phyloP scores from a whole-genome alignment of 2,329 filamentous ascomycete species.

The Pezicula neosporulosa region DNA sequence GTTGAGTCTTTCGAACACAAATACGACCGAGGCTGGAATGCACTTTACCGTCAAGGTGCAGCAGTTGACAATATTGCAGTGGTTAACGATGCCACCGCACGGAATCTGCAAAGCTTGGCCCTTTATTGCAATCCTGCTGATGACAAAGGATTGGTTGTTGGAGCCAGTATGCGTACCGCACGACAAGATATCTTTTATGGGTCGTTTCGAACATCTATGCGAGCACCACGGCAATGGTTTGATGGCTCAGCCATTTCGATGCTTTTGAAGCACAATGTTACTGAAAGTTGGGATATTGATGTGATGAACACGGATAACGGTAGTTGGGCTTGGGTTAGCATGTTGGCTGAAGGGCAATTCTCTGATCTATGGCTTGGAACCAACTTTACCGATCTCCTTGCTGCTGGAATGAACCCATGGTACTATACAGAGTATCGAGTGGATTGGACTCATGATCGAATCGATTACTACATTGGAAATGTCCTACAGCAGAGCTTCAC shows the following conservation, averaged over 20 bases:
- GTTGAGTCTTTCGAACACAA: conserved; percentile 37
- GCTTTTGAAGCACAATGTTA: conserved; percentile 41
- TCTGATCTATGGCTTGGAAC: conserved; percentile 30
- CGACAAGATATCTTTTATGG: conserved; percentile 45
- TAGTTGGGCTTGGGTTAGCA: conserved; percentile 34
- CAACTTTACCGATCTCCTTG: conserved; percentile 12
- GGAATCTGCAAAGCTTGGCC: conserved; percentile 3
- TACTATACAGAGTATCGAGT: conserved; percentile 42
- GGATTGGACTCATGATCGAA: conserved; percentile 40
- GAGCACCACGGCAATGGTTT: conserved; percentile 31
- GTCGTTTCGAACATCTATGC: conserved; percentile 40
- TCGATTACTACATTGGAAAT: conserved; percentile 39
- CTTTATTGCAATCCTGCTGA: conserved; percentile 7
- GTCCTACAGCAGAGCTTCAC: conserved; percentile 31
- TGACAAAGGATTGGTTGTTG: conserved; percentile 32
- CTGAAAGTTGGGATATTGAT: conserved; percentile 37
- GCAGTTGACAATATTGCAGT: conserved; percentile 34
- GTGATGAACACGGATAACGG: conserved; percentile 40
- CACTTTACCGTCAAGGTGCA: conserved; percentile 39
- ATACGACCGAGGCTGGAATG: conserved; percentile 44
- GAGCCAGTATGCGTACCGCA: conserved; percentile 36
- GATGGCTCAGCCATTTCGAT: conserved; percentile 42
- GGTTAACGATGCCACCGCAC: conserved; percentile 18
- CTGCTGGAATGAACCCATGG: conserved; percentile 30
- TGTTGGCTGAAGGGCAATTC: conserved; percentile 34